Base-by-base conservation (phyloP, 495 filamentous ascomycete genomes). In the Cenococcum geophilum region DNA sequence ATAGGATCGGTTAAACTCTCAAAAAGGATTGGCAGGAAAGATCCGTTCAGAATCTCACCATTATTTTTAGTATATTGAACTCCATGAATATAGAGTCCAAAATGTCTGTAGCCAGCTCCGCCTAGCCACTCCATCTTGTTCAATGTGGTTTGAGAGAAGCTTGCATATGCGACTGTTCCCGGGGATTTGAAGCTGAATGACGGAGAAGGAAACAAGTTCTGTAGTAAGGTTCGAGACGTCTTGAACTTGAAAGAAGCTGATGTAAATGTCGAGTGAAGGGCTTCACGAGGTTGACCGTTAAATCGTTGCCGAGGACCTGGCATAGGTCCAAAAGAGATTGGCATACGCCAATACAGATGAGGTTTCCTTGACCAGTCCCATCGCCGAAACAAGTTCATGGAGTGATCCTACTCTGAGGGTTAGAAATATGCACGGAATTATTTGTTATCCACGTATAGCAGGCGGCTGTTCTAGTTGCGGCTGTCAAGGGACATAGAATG, bases 11-110 rank as follows among this genome's bases (percentile, higher is more conserved):
- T 70, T 21, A 82, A 66, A 60, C 64, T 74, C 64, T 83, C 80
- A 48, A 85, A 80, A 4, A 85, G 67, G 16, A 84, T 71, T 0
- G 80, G 77, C 64, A 84, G 62, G 56, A 80, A 84, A 4, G 77
- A 76, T 0, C 82, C 82, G 45, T 67, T 68, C 20, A 82, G 54
- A 5, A 75, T 62, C 0, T 72, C 68, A 1, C 81, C 81, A 60
- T 81, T 73, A 16, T 75, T 70, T 59, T 79, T 81, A 16, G 60
- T 73, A 63, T 82, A 83, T 60, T 82, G 72, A 20, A 84, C 78
- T 0, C 78, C 82, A 60, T 86, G 80, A 37, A 86, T 75, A 59
- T 82, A 82, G 12, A 86, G 74, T 0, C 79, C 79, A 4, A 83
- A 61, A 48, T 80, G 77, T n/a, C 73, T 77, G 63, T 83, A 84